Conservation (phyloP, 106 monocot genomes). For the Narthecium ossifragum region DNA sequence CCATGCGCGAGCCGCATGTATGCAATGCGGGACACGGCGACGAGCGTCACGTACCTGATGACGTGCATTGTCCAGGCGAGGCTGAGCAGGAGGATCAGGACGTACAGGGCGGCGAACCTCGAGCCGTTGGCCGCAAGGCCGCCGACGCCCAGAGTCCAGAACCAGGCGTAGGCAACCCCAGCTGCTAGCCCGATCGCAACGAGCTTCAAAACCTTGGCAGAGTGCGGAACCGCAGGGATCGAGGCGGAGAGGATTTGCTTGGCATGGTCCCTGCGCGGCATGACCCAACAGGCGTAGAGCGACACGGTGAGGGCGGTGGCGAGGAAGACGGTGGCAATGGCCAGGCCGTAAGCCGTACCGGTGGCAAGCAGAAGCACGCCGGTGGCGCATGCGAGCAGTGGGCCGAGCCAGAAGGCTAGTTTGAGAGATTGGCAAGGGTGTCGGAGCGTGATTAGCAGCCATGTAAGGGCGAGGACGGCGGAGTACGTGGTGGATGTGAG, state of each 20-base stretch:
- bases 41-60: conserved; percentile 33
- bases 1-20: conserved; percentile 29
- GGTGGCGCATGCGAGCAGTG: conserved; percentile 23
- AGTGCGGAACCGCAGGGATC: background rate
- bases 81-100: conserved; percentile 46
- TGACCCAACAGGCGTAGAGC: conserved; percentile 65
- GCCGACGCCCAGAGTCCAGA: conserved; percentile 48
- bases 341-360: conserved; percentile 23
- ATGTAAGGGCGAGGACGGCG: conserved; percentile 16
- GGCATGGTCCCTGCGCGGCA: conserved; percentile 27
- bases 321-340: conserved; percentile 15
- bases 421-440: conserved; percentile 25
- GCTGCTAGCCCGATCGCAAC: conserved; percentile 14
- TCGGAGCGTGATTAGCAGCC: conserved; percentile 28
- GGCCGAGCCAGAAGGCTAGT: conserved; percentile 46
- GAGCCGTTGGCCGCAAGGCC: conserved; percentile 23
- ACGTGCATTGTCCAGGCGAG: conserved; percentile 81
- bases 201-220: conserved; percentile 1
- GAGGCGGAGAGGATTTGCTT: conserved; percentile 27
- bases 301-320: conserved; percentile 13
- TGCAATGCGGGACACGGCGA: conserved; percentile 33
- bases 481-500: conserved; percentile 27
- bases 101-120: conserved; percentile 24
- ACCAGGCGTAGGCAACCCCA: conserved; percentile 18
- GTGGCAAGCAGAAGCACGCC: conserved; percentile 35